A percentile compares a stretch with the other conserved stretches of the same genome.
These are phyloP conservation scores for Pistacia atlantica DNA, from an alignment of 345 rosid genomes.

Conservation along the genomic window DNA sequence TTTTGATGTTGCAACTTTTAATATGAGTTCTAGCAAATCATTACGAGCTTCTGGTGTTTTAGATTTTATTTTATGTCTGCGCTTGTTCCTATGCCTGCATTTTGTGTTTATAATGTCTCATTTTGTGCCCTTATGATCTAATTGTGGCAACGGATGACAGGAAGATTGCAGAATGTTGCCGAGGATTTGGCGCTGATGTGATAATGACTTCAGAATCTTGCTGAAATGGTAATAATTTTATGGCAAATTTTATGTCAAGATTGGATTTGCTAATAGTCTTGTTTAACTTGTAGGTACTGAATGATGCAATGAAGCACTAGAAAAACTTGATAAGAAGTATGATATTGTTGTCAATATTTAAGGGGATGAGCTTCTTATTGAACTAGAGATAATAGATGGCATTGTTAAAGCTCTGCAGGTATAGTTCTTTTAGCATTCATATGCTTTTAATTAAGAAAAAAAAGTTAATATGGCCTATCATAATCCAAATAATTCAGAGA, in stretches of 20 bases:
- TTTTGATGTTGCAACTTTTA: neutral
- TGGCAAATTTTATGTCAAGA: constrained; percentile 10
- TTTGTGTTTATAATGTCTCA: neutral
- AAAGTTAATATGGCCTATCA: too few relatives aligned
- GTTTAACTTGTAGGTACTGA: too few relatives aligned
- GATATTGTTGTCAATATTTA: constrained; percentile 94
- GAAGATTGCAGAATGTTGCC: constrained; percentile 57
- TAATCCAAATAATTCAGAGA: too few relatives aligned
- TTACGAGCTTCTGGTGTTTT: neutral
- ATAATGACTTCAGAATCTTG: constrained; percentile 96
- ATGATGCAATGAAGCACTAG: too few relatives aligned
- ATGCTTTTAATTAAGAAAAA: neutral
- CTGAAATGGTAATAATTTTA: constrained; percentile 62
- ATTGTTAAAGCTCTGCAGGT: constrained; percentile 56
- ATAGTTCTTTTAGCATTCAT: neutral
- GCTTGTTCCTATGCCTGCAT: neutral
- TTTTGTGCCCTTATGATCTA: constrained; percentile 24
- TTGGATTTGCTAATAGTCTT: too few relatives aligned
- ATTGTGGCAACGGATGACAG: constrained; percentile 97
- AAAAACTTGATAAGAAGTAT: constrained; percentile 42
- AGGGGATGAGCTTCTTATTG: constrained; percentile 95
- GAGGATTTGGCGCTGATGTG: constrained; percentile 69
- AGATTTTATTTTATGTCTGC: neutral
- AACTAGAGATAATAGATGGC: constrained; percentile 83
- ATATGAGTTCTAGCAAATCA: neutral